Conservation (phyloP, 257 asterid genomes). For the Fraxinus pennsylvanica region DNA sequence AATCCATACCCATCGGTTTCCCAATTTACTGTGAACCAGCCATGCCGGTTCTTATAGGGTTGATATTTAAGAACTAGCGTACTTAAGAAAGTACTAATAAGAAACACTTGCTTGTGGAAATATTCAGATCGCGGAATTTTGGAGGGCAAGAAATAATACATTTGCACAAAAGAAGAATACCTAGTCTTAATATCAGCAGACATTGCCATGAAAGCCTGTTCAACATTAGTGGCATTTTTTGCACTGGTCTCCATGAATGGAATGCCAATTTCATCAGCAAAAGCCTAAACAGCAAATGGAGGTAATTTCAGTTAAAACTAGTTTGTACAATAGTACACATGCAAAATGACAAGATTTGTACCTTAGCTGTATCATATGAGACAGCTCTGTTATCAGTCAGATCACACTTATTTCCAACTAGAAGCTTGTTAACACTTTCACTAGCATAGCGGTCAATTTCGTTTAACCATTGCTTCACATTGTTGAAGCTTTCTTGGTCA, state of each 20-base stretch:
- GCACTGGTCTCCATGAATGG: constrained; percentile 89
- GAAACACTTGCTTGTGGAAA: neutral
- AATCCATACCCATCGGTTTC: neutral
- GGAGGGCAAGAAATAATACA: neutral
- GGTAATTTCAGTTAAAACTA: constrained; percentile 1
- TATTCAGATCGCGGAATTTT: neutral
- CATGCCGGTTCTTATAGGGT: neutral
- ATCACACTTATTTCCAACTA: constrained; percentile 80
- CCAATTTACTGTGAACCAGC: neutral
- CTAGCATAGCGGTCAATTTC: constrained; percentile 89
- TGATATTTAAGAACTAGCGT: neutral
- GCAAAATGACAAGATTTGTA: constrained; percentile 25
- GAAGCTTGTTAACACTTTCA: constrained; percentile 78
- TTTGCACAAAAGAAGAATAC: constrained; percentile 30
- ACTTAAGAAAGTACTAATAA: neutral
- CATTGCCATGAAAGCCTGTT: constrained; percentile 93
- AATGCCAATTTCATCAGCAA: constrained; percentile 83
- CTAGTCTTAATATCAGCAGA: constrained; percentile 71
- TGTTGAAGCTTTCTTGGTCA: constrained; percentile 79
- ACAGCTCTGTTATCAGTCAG: constrained; percentile 69
- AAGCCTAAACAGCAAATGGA: constrained; percentile 51
- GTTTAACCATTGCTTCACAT: constrained; percentile 83
- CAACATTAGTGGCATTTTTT: constrained; percentile 65
- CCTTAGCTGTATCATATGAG: constrained; percentile 78
- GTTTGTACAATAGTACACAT: constrained; percentile 4